phyloP scores from a whole-genome alignment of 345 rosid species.

The Trapa bicornis region DNA sequence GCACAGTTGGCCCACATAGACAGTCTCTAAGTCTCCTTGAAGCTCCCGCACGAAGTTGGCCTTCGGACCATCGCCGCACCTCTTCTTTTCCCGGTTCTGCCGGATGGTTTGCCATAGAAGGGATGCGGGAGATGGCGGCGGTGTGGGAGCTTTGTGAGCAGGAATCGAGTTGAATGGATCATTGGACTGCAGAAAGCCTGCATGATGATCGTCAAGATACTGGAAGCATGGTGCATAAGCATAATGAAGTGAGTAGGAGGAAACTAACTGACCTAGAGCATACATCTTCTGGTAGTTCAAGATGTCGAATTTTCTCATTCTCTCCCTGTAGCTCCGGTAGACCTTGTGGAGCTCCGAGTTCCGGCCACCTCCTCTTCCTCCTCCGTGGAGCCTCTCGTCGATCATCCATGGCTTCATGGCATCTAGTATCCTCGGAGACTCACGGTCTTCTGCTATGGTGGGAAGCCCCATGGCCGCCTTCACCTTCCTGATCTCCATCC shows the following conservation, averaged over 20 bases:
- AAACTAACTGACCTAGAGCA: conserved; percentile 55
- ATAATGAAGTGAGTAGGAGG: not conserved
- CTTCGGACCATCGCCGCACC: conserved; percentile 36
- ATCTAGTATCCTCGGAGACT: conserved; percentile 61
- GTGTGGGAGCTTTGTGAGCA: conserved; percentile 18
- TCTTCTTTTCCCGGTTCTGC: conserved; percentile 32
- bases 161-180: conserved; percentile 41
- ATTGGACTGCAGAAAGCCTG: conserved; percentile 67
- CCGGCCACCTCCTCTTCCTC: conserved; percentile 41
- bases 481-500: conserved; percentile 74
- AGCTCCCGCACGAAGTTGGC: conserved; percentile 45
- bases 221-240: not conserved
- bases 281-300: conserved; percentile 88
- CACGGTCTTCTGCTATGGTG: conserved; percentile 69
- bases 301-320: conserved; percentile 86
- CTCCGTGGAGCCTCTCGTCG: conserved; percentile 52
- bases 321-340: conserved; percentile 71
- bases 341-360: conserved; percentile 80
- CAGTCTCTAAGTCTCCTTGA: conserved; percentile 58
- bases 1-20: conserved; percentile 94
- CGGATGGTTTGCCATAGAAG: conserved; percentile 39
- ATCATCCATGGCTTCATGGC: conserved; percentile 92
- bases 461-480: conserved; percentile 78
- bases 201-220: not conserved
- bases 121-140: conserved; percentile 19